Base-by-base conservation (phyloP, 768 basidiomycete species). In the Leucogyrophana mollusca region DNA sequence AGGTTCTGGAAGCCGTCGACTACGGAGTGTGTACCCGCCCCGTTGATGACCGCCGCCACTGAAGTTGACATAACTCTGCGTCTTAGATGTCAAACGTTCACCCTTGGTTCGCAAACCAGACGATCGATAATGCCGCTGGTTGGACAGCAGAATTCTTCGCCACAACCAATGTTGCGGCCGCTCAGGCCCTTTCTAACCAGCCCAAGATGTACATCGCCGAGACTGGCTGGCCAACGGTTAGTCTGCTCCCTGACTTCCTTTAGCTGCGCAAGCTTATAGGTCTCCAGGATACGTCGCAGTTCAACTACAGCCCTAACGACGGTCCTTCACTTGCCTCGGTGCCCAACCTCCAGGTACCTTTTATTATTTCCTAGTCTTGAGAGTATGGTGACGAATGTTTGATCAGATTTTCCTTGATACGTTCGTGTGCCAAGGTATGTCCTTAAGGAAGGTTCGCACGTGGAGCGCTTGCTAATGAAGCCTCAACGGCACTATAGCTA, bases 201-300 rank as follows among this genome's bases (percentile, higher is more conserved):
- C 92, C 94, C 0, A 60, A 73, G 36, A 84, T 91, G 77, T 94
- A 81, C 67, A 96, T 98, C 49, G 96, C 95, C 1, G 96, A 99
- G 73, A 96, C 94, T 11, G 89, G 89, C 43, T 88, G 85, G 85
- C 85, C 90, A 24, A 78, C 88, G 40, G 87, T 87, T 65, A 41
- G 76, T 57, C 11, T 36, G 11, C 18, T 16, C 40, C 27, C 13
- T 23, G 34, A 37, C 34, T n/a, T n/a, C 30, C 34, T 35, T 6
- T 6, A 33, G 41, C 9, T 24, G 25, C n/a, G 20, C 39, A 11
- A 30, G 35, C 43, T 42, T 22, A 45, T 40, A 18, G 18, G 22
- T 25, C 14, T 49, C 18, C 20, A 85, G 84, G 60, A 74, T 53
- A 85, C 87, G 4, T 82, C 80, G 4, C 78, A 83, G 22, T 45